Conservation (phyloP, 208 protist genomes). For the Crithidia fasciculata region DNA sequence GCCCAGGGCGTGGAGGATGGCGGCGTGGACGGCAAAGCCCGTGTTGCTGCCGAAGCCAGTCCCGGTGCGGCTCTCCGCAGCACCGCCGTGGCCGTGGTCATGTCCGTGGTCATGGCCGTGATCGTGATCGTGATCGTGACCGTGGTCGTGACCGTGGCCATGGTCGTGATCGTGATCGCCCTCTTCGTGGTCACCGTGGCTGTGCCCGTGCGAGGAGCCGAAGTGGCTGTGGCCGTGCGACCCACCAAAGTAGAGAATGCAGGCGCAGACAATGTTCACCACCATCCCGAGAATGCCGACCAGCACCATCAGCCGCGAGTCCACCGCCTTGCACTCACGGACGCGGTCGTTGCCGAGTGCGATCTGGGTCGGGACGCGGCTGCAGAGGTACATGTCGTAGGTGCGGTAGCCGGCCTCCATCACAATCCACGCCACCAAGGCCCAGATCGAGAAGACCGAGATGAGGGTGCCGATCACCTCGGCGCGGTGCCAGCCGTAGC, state of each 20-base stretch:
- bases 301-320: slow-evolving; percentile 79
- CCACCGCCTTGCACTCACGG: slow-evolving; percentile 53
- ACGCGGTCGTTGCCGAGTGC: slow-evolving; percentile 3
- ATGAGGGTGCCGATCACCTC: slow-evolving; percentile 92
- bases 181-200: slow-evolving; percentile 36
- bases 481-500: slow-evolving; percentile 90
- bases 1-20: slow-evolving; percentile 90
- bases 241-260: slow-evolving; percentile 86
- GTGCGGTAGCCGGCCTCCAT: slow-evolving; percentile 78
- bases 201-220: slow-evolving; percentile 57
- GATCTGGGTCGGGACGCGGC: slow-evolving; percentile 43
- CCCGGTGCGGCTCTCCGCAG: background rate
- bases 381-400: slow-evolving; percentile 67
- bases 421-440: slow-evolving; percentile 79
- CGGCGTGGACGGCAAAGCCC: slow-evolving; percentile 76
- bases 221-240: slow-evolving; percentile 82
- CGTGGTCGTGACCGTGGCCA: slow-evolving; percentile 36
- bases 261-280: slow-evolving; percentile 86
- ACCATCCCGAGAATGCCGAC: slow-evolving; percentile 84
- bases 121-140: slow-evolving; percentile 28
- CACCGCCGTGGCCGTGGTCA: slow-evolving; percentile 47
- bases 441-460: slow-evolving; percentile 92
- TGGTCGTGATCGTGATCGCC: slow-evolving; percentile 47
- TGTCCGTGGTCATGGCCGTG: slow-evolving; percentile 51
- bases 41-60: slow-evolving; percentile 23